Base-by-base conservation (phyloP, 2,329 filamentous ascomycete species). In the Aspergillus glaucus region DNA sequence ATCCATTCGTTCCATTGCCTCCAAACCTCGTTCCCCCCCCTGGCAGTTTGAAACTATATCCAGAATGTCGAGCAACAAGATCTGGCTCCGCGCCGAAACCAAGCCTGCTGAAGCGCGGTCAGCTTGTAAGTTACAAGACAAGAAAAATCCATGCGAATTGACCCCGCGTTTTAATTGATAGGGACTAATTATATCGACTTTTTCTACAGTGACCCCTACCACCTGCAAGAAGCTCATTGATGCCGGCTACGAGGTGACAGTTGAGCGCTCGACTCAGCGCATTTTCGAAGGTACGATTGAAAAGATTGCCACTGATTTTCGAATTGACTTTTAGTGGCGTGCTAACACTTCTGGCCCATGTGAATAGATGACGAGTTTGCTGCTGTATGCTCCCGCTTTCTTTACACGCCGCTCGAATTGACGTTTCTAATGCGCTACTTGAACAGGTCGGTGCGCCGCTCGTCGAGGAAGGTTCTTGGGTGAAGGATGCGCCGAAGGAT, bases 381-480 rank as follows among this genome's bases (percentile, higher is more conserved):
- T 44, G 59, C 65, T 60, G 65, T 67, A 58, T 47, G 53, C 44
- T 26, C 37, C 28, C 24, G 22, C 15, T n/a, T 36, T 6, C 14
- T 17, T 12, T 34, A 30, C 7, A 22, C 17, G 14, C n/a, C 10
- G n/a, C 3, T 32, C 17, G n/a, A 21, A 34, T 44, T 19, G 4
- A 19, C 2, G n/a, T 36, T 24, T 48, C 34, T 45, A 39, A 43
- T 28, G 37, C n/a, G 24, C 4, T 39, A 67, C 21, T 12, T 12
- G 19, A 10, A 40, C 72, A 77, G 50, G 76, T 78, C 28, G 86
- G 86, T 44, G 84, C 83, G 41, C 79, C 74, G 12, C 74, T 90
- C 19, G 81, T 89, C 12, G 76, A 79, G 12, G 78, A 81, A 55
- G 81, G 84, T 39, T 80, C 77, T 44, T 91, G 86, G 86, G 67